Evolutionary conservation across 768 basidiomycete genomes (phyloP).

Genomic region (Roridomyces roridus): DNA sequence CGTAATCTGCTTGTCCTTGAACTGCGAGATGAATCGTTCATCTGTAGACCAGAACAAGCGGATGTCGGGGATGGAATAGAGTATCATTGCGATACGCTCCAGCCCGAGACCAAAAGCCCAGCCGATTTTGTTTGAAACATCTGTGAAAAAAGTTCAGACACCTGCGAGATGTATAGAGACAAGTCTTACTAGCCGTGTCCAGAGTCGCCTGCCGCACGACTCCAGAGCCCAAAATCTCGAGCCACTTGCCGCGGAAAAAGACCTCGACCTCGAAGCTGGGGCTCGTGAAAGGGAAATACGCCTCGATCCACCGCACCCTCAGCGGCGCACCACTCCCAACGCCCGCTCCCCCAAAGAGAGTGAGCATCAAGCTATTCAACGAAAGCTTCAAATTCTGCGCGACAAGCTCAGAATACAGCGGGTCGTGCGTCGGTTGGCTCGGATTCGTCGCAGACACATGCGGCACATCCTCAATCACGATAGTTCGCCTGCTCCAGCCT

Average conservation of each 20-base stretch:
- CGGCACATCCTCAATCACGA: slow-evolving; percentile 87
- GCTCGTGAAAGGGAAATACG: slow-evolving; percentile 96
- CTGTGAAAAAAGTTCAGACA: slow-evolving; percentile 42
- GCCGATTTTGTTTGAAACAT: slow-evolving; percentile 81
- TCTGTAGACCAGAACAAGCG: slow-evolving; percentile 97
- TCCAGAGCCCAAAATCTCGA: slow-evolving; percentile 94
- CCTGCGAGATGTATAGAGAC: slow-evolving; percentile 25
- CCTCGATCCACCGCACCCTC: slow-evolving; percentile 95
- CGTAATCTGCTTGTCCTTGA: slow-evolving; percentile 74
- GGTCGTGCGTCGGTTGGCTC: slow-evolving; percentile 79
- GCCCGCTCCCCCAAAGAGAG: slow-evolving; percentile 74
- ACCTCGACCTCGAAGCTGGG: slow-evolving; percentile 99
- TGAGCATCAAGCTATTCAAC: slow-evolving; percentile 84
- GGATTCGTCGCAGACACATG: slow-evolving; percentile 79
- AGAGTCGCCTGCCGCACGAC: slow-evolving; percentile 91
- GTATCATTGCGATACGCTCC: slow-evolving; percentile 97
- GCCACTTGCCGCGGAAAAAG: slow-evolving; percentile 94
- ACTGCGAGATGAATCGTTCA: slow-evolving; percentile 86
- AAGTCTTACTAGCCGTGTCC: slow-evolving; percentile 80
- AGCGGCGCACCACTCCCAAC: slow-evolving; percentile 63
- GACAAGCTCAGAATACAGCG: slow-evolving; percentile 72
- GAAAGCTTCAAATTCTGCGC: slow-evolving; percentile 89
- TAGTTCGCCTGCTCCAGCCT: slow-evolving; percentile 74
- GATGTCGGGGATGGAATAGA: slow-evolving; percentile 97
- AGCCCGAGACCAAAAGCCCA: slow-evolving; percentile 99